phyloP scores from a whole-genome alignment of 2,329 filamentous ascomycete species.

The Arthrobotrys entomopaga region DNA sequence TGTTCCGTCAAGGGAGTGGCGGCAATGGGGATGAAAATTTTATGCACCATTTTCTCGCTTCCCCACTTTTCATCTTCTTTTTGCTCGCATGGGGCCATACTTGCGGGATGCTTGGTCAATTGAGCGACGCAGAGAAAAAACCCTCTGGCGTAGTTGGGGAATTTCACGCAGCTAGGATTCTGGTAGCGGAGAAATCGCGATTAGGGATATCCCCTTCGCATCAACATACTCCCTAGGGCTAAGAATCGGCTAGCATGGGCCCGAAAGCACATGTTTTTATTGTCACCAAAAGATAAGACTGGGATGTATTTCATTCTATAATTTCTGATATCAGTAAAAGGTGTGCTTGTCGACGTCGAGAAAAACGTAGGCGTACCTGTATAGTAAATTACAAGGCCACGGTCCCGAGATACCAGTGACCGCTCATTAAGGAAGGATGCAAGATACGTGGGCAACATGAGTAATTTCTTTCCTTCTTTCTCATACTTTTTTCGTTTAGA shows the following conservation, averaged over 20 bases:
- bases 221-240: slow-evolving; percentile 40
- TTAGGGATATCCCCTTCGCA: slow-evolving; percentile 14
- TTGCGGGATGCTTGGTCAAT: neutral
- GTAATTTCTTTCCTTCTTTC: neutral
- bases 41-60: slow-evolving; percentile 54
- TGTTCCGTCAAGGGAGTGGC: slow-evolving; percentile 36
- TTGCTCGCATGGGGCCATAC: slow-evolving; percentile 24
- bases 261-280: slow-evolving; percentile 12
- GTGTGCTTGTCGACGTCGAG: neutral
- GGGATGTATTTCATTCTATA: slow-evolving; percentile 17
- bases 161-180: neutral
- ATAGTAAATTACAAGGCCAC: slow-evolving; percentile 46
- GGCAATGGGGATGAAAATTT: slow-evolving; percentile 40
- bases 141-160: neutral
- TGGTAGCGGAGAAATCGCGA: neutral
- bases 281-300: slow-evolving; percentile 23
- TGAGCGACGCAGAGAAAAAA: slow-evolving; percentile 10
- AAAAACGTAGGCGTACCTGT: slow-evolving; percentile 29
- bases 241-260: slow-evolving; percentile 25
- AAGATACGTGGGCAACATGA: neutral
- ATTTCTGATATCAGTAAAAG: slow-evolving; percentile 23
- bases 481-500: slow-evolving; percentile 16
- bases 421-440: slow-evolving; percentile 35
- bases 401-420: slow-evolving; percentile 43
- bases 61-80: slow-evolving; percentile 47